Evolutionary conservation across 1,139 yeast genomes (phyloP), one percentile per base, ranked within the genome.

Genomic region (Zygoascus meyerae): DNA sequence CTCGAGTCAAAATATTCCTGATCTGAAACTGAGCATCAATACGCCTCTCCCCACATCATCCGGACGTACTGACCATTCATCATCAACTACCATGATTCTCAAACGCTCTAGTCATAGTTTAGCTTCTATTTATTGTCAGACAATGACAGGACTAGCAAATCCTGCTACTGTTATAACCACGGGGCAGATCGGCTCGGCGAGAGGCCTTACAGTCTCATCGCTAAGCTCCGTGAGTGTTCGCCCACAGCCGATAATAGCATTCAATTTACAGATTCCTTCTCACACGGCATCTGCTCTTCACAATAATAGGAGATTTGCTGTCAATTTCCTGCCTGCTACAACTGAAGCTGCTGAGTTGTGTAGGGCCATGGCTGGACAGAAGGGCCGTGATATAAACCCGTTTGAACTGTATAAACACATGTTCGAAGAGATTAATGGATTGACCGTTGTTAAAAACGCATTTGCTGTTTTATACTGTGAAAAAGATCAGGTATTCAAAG

Each of bases 211-310:
- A 0, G 68, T 89, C 2, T 83, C 95, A 1, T 85, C 95, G 0
- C 86, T 86, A 35, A 77, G 86, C 14, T 86, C 95, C 1, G 67
- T 89, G 11, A 79, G 94, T 1, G 75, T 86, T 30, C 71, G 74
- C 45, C 96, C 96, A 0, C 68, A 69, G 11, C 94, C 95, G 1
- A 64, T 86, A 48, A 62, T 89, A 2, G 92, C 85, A 58, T 87
- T 89, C 67, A 89, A 87, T 60, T 69, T 89, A 45, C 95, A 86
- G 65, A 68, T 81, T 26, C 96, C 96, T 0, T 84, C 95, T 5
- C 75, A 81, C 42, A 87, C 96, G 0, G 81, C 94, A 0, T 69
- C 70, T 11, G 71, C 78, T 16, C 67, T 89, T 40, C 89, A 84
- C 57, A 67, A 71, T 8, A 66, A 73, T 48, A 69, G 71, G 35